Base-by-base conservation (phyloP, 2,329 filamentous ascomycete genomes). In the Ophiostoma pallidulum region DNA sequence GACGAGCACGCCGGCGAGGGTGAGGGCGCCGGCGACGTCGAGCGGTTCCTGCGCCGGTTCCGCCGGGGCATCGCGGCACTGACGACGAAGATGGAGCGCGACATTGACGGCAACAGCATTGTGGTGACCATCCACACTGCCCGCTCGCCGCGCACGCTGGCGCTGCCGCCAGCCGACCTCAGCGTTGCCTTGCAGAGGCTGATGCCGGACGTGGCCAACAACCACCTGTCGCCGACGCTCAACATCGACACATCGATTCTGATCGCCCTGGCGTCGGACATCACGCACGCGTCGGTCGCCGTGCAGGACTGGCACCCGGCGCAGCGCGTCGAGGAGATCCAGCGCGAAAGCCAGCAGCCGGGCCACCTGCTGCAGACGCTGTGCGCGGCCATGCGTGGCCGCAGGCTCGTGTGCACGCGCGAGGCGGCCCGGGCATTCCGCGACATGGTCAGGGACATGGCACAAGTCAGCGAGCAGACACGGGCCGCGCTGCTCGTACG, bases 181-280 rank as follows among this genome's bases (percentile, higher is more conserved):
- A 52, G 57, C 2, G 43, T 40, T 0, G 59, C 61, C 2, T 52
- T 59, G 0, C 48, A 49, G 14, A 48, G 39, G 2, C 49, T 59
- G 1, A 53, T 61, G 14, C 56, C 53, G 2, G 52, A 54, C 4
- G 49, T 58, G 8, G 54, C 58, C 28, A 47, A n/a, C n/a, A n/a
- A 53, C 22, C 45, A 48, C 2, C 42, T 64, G 14, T 61, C 59
- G 2, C 37, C 54, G 0, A 68, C 64, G 0, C 59, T 82, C 24
- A 80, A 83, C 57, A 71, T 83, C 47, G 80, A 83, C 60, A 81
- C 78, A 46, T 87, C 84, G 2, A 76, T 87, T 40, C 71, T 90
- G 6, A 73, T 90, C 5, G 84, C 83, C 4, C 67, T 89, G 3
- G 75, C 83, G 2, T 87, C 84, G 0, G 85, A 90, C 56, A 78